Evolutionary conservation across 345 rosid genomes (phyloP).

Genomic region (Anacardium occidentale): DNA sequence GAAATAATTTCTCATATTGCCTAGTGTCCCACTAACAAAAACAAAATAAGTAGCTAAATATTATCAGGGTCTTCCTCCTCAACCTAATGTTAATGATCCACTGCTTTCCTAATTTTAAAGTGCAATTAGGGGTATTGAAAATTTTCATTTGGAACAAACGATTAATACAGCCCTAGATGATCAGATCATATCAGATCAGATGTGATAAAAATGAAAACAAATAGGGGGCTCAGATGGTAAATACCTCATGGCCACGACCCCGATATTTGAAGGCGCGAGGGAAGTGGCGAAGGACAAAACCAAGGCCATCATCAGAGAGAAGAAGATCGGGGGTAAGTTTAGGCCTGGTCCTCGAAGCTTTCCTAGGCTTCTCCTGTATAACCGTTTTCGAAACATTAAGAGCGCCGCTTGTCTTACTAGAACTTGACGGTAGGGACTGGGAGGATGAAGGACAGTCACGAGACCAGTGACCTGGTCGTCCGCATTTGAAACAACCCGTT

Average conservation of each 20-base stretch:
- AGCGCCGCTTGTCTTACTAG: conserved; percentile 17
- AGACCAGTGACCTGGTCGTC: conserved; percentile 98
- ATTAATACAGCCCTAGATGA: too few relatives aligned
- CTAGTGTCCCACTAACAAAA: too few relatives aligned
- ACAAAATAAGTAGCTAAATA: not conserved
- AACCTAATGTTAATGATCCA: not conserved
- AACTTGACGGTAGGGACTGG: conserved; percentile 20
- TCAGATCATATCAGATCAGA: too few relatives aligned
- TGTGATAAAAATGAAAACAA: not conserved
- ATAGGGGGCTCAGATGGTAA: not conserved
- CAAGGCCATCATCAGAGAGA: conserved; percentile 80
- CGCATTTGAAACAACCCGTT: conserved; percentile 95
- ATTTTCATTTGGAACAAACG: too few relatives aligned
- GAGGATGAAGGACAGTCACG: conserved; percentile 72
- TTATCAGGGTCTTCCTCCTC: not conserved
- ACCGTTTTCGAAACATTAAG: not conserved
- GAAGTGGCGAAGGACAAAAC: conserved; percentile 79
- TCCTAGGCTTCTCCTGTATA: conserved; percentile 48
- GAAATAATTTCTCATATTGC: too few relatives aligned
- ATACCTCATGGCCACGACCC: conserved; percentile 87
- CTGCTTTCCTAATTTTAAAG: too few relatives aligned
- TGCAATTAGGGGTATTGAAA: too few relatives aligned
- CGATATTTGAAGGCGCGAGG: conserved; percentile 76
- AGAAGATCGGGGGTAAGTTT: conserved; percentile 82
- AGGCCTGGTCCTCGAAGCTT: conserved; percentile 52